Evolutionary conservation across 257 asterid genomes (phyloP).

Genomic region (Rubia yunnanensis): DNA sequence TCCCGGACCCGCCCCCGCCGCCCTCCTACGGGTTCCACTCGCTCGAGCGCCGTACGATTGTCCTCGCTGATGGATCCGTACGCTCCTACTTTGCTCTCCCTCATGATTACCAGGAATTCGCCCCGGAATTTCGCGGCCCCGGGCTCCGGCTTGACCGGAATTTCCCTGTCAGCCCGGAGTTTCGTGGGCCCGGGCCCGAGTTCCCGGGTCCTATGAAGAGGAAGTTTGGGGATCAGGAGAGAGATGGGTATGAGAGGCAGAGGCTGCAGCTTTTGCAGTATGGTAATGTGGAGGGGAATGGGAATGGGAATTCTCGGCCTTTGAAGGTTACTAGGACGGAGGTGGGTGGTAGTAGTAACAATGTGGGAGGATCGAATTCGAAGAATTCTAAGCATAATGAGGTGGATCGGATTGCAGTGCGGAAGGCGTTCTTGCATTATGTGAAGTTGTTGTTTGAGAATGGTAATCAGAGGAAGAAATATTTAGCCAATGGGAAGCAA

Average conservation of each 20-base stretch:
- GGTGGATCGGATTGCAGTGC: slow-evolving; percentile 52
- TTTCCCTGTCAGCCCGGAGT: slow-evolving; percentile 45
- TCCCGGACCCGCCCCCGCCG: slow-evolving; percentile 75
- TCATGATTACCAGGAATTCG: slow-evolving; percentile 61
- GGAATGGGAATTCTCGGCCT: slow-evolving; percentile 24
- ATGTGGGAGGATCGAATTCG: slow-evolving; percentile 18
- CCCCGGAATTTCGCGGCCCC: slow-evolving; percentile 32
- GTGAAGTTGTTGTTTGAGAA: slow-evolving; percentile 62
- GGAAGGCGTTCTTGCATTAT: slow-evolving; percentile 58
- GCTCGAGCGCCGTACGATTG: slow-evolving; percentile 77
- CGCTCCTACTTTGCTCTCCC: slow-evolving; percentile 84
- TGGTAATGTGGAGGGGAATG: slow-evolving; percentile 44
- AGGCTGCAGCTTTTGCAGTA: slow-evolving; percentile 85
- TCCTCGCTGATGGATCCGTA: slow-evolving; percentile 74
- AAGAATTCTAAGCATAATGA: slow-evolving; percentile 32
- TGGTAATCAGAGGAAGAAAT: slow-evolving; percentile 41
- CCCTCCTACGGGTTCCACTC: slow-evolving; percentile 86
- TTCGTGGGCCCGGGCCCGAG: slow-evolving; percentile 18
- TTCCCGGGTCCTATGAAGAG: slow-evolving; percentile 28
- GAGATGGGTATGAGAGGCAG: slow-evolving; percentile 77
- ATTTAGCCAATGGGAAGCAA: slow-evolving; percentile 71
- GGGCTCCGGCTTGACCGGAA: slow-evolving; percentile 44
- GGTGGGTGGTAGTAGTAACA: slow-evolving; percentile 22
- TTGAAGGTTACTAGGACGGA: slow-evolving; percentile 40
- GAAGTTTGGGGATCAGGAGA: slow-evolving; percentile 72